Evolutionary conservation across 352 stramenopile genomes (phyloP).

Genomic region (Aphanomyces invadans): DNA sequence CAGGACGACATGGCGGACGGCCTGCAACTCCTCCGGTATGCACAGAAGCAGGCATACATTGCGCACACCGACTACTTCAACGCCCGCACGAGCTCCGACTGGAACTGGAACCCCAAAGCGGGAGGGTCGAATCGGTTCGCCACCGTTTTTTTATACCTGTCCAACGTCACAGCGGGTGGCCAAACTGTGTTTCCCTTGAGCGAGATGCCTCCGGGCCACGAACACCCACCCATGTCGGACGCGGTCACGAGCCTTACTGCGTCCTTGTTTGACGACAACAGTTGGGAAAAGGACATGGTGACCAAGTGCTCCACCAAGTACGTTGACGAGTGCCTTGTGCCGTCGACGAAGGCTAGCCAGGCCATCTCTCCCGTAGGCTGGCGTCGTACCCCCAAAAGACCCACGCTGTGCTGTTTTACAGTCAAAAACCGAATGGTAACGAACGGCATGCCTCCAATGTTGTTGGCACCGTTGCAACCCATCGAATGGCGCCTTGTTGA

Average conservation of each 20-base stretch:
- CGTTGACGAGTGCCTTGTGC: too few relatives aligned
- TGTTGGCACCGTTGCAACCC: too few relatives aligned
- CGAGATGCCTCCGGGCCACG: slow-evolving; percentile 56
- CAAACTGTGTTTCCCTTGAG: slow-evolving; percentile 79
- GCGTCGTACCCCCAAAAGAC: slow-evolving; percentile 75
- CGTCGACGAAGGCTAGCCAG: too few relatives aligned
- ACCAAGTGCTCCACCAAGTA: slow-evolving; percentile 49
- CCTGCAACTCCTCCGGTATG: slow-evolving; percentile 93
- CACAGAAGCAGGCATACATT: slow-evolving; percentile 92
- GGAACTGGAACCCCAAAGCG: slow-evolving; percentile 66
- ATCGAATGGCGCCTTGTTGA: too few relatives aligned
- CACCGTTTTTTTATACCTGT: slow-evolving; percentile 79
- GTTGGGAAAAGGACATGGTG: slow-evolving; percentile 74
- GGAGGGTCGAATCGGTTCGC: slow-evolving; percentile 79
- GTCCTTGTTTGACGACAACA: slow-evolving; percentile 53
- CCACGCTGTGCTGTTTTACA: slow-evolving; percentile 97
- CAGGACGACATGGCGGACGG: slow-evolving; percentile 88
- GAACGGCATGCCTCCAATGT: too few relatives aligned
- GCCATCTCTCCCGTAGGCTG: too few relatives aligned
- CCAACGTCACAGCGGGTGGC: slow-evolving; percentile 62
- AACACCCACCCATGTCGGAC: slow-evolving; percentile 38
- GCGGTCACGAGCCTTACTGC: slow-evolving; percentile 38
- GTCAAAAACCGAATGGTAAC: slow-evolving; percentile 89
- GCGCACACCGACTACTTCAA: slow-evolving; percentile 92
- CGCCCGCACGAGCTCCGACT: slow-evolving; percentile 43